Base-by-base conservation (phyloP, 2,329 filamentous ascomycete species). In the Clarireedia homoeocarpa region DNA sequence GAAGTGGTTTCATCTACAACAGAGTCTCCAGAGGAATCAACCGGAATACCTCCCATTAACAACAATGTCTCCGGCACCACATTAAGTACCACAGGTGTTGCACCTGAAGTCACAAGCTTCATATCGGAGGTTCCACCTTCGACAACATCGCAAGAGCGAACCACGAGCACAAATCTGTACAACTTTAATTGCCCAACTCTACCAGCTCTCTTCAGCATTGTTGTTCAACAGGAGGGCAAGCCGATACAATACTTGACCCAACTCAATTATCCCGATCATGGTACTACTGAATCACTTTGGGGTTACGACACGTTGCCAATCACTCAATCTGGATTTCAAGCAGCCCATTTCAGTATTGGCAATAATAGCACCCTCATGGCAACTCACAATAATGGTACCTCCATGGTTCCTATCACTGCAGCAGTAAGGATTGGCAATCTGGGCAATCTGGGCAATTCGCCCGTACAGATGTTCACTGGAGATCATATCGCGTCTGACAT, bases 241-340 rank as follows among this genome's bases (percentile, higher is more conserved):
- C 56, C 50, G 26, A 36, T 36, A 7, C 58, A 56, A 49, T 60
- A 56, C 45, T 45, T 60, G 17, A 48, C 53, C 7, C 52, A 59
- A 20, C 44, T 48, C 15, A 38, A 59, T 20, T 49, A 45, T 34
- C 53, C 58, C 30, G 53, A 49, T 17, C n/a, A n/a, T 55, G 46
- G 42, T n/a, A 47, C 23, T 44, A 2, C 24, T 6, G 58, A 55
- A 26, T 20, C 38, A 4, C 38, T 49, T 20, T 58, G 50, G 46
- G 58, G 57, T 2, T 60, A 58, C 23, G 50, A 61, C 14, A 48
- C 58, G 42, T 55, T 61, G 10, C 53, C 51, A 17, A 12, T 58
- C 7, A 39, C 49, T 27, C 17, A 51, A 15, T 34, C 27, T 15
- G 3, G 10, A 9, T 23, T 34, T n/a, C 39, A 50, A 51, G 59